phyloP scores from a whole-genome alignment of 192 early-diverging fungal genomes.

The Backusella tarrabulga region DNA sequence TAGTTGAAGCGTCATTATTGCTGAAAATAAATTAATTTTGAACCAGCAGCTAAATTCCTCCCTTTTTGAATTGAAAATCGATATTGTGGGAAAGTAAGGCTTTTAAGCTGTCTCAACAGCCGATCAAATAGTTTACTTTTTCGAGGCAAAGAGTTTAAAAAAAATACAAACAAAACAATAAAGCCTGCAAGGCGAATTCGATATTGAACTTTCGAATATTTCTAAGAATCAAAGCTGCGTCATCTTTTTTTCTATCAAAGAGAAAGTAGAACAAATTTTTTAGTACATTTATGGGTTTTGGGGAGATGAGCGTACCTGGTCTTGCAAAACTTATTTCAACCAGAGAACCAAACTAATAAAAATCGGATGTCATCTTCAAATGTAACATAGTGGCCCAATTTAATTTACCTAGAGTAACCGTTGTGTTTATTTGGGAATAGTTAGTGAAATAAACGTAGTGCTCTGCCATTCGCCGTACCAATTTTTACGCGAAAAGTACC shows the following conservation, averaged over 20 bases:
- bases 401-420: slow-evolving; percentile 4
- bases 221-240: neutral
- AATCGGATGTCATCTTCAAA: neutral
- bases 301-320: neutral
- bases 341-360: neutral
- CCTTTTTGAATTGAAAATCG: neutral
- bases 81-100: neutral
- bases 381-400: neutral
- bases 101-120: neutral
- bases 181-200: neutral
- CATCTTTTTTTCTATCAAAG: neutral
- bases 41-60: neutral
- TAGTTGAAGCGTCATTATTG: neutral
- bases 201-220: neutral
- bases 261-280: neutral
- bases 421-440: too few species aligned
- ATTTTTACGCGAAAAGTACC: neutral
- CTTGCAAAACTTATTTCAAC: neutral
- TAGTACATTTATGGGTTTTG: neutral
- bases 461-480: neutral
- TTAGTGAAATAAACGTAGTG: neutral
- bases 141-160: neutral
- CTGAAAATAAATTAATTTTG: slow-evolving; percentile 1
- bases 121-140: neutral
- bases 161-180: neutral